Evolutionary conservation across 2,329 filamentous ascomycete genomes (phyloP), one percentile per base, ranked within the genome.

Genomic region (Pseudocercospora cruenta): DNA sequence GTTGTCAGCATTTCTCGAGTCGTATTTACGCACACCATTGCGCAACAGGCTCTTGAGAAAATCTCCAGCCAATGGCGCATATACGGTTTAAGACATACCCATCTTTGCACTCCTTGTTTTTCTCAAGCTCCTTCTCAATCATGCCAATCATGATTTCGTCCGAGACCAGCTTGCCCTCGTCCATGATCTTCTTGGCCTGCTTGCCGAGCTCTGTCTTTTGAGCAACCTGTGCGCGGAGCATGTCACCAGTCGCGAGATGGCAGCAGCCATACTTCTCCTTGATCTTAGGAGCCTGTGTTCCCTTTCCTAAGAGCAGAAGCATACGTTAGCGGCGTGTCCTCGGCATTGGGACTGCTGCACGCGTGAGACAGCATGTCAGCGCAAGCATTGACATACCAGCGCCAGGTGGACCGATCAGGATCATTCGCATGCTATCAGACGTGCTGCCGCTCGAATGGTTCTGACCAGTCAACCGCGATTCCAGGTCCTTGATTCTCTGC

Each of bases 151-250:
- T 94, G 79, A 99, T 99, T 79, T 98, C 94, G 82, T 99, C 95
- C 81, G 93, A 96, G 80, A 99, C 95, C 66, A 99, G 89, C 74
- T 94, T 94, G 75, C 95, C 95, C 80, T 94, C 91, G 79, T 99
- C 95, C 95, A 99, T 99, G 82, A 99, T 99, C 89, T 98, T 98
- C 90, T 99, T 99, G 72, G 95, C 95, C 85, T 97, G 93, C 78
- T 91, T 88, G 74, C 95, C 95, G 71, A 99, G 89, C 67, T 91
- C 83, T 65, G 95, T 99, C 89, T 98, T 97, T 84, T 96, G 96
- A 72, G 94, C 91, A 78, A 99, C 95, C 82, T 99, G 95, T 73
- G 94, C 96, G 78, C 95, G 93, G 78, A 99, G 88, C 95, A 99
- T 99, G 83, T 99, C 95, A 80, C 95, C 95, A 67, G 95, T 99